These are phyloP conservation scores for Raddia distichophylla DNA, from an alignment of 176 grass and related monocot genomes.

Conservation along the genomic window DNA sequence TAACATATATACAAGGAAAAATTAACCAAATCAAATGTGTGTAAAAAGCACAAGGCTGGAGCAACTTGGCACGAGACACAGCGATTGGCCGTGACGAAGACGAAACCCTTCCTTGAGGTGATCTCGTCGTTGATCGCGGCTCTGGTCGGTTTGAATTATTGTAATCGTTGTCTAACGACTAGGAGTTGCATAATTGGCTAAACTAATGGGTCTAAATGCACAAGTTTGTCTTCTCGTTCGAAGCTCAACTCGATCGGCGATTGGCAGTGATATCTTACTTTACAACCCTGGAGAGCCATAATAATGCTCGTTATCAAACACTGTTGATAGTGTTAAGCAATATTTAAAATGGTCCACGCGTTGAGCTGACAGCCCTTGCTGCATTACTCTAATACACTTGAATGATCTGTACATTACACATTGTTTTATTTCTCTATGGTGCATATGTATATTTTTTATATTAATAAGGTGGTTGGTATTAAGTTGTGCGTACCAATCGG, in stretches of 20 bases:
- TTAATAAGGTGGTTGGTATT: background rate
- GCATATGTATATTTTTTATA: background rate
- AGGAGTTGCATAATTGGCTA: conserved; percentile 30
- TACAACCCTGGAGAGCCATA: conserved; percentile 35
- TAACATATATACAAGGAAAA: background rate
- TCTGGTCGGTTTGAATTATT: background rate
- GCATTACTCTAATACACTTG: background rate
- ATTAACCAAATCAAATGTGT: conserved; percentile 1
- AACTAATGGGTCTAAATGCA: conserved; percentile 35
- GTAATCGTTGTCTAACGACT: conserved; percentile 9
- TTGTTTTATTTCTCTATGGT: background rate
- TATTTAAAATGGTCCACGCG: conserved; percentile 27
- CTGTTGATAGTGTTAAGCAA: background rate
- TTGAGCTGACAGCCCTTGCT: conserved; percentile 20
- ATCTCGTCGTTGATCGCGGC: conserved; percentile 31
- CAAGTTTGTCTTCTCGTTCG: conserved; percentile 37
- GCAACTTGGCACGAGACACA: background rate
- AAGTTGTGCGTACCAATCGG: no score
- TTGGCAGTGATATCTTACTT: conserved; percentile 45
- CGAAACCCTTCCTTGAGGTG: conserved; percentile 19
- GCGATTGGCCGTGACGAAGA: conserved; percentile 23
- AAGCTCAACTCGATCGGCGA: conserved; percentile 38
- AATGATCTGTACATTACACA: background rate
- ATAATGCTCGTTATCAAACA: conserved; percentile 41
- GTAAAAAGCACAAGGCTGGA: background rate